phyloP scores from a whole-genome alignment of 331 rosid genomes.

The Erythrophleum ivorense region DNA sequence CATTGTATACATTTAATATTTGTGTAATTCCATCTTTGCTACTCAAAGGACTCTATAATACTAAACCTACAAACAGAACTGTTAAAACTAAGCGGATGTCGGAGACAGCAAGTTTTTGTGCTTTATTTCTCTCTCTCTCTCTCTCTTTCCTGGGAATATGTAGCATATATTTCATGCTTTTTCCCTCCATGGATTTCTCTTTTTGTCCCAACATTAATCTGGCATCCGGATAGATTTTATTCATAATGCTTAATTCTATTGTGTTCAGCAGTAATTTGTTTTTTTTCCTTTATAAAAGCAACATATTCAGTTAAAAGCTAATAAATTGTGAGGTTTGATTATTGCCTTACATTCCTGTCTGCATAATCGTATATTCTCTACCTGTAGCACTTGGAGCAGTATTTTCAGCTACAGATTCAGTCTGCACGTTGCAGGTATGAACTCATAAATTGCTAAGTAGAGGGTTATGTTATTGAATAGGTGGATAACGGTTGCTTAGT shows the following conservation, averaged over 20 bases:
- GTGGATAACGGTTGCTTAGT: slow-evolving; percentile 4
- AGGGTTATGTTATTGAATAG: slow-evolving; percentile 13
- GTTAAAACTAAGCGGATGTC: background rate
- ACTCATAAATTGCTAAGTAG: background rate
- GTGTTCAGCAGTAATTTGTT: background rate
- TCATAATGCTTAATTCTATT: background rate
- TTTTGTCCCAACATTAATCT: background rate
- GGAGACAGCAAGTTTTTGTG: background rate
- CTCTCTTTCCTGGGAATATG: background rate
- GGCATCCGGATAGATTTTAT: background rate
- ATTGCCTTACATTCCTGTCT: slow-evolving; percentile 4
- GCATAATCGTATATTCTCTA: slow-evolving; percentile 3
- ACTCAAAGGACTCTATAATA: background rate
- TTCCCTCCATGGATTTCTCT: background rate
- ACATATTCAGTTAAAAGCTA: background rate
- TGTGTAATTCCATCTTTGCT: background rate
- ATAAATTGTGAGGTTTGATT: background rate
- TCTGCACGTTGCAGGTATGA: slow-evolving; percentile 70
- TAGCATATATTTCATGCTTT: background rate
- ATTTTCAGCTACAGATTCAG: slow-evolving; percentile 74
- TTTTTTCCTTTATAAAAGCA: background rate
- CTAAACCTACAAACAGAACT: background rate
- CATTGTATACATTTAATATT: background rate
- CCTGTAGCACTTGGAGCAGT: slow-evolving; percentile 73
- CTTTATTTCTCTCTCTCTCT: background rate